Conservation (phyloP, 2,329 filamentous ascomycete species). For the Pyrenophora teres region DNA sequence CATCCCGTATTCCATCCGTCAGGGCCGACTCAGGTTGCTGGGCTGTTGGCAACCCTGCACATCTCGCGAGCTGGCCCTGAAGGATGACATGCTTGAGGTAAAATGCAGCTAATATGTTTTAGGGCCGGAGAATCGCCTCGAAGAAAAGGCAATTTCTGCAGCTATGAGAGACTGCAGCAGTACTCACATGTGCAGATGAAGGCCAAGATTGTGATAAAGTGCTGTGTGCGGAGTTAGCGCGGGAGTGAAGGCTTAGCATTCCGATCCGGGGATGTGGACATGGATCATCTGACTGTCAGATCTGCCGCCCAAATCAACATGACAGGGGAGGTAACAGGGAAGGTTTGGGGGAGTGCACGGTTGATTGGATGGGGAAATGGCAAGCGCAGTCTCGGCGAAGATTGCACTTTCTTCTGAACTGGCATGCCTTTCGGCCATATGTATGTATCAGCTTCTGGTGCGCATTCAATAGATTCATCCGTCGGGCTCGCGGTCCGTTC, state of each 20-base stretch:
- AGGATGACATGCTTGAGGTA: slow-evolving; percentile 22
- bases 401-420: slow-evolving; percentile 34
- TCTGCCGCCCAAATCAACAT: slow-evolving; percentile 28
- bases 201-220: slow-evolving; percentile 40
- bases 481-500: slow-evolving; percentile 41
- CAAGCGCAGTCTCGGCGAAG: slow-evolving; percentile 19
- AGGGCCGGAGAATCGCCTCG: slow-evolving; percentile 13
- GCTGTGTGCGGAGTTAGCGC: slow-evolving; percentile 34
- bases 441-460: slow-evolving; percentile 17
- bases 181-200: slow-evolving; percentile 28
- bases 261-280: slow-evolving; percentile 17
- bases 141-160: slow-evolving; percentile 13
- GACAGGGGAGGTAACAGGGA: slow-evolving; percentile 7
- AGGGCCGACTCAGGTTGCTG: too few species aligned
- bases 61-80: too few species aligned
- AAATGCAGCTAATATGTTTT: slow-evolving; percentile 20
- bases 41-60: too few species aligned
- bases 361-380: slow-evolving; percentile 14
- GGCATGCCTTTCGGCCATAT: slow-evolving; percentile 17
- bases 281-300: slow-evolving; percentile 18
- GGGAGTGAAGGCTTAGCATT: slow-evolving; percentile 22
- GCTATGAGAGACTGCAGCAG: slow-evolving; percentile 21
- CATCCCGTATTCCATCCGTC: too few species aligned
- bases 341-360: slow-evolving; percentile 4
- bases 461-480: slow-evolving; percentile 26